Evolutionary conservation across 345 rosid genomes (phyloP).

Genomic region (Heritiera littoralis): DNA sequence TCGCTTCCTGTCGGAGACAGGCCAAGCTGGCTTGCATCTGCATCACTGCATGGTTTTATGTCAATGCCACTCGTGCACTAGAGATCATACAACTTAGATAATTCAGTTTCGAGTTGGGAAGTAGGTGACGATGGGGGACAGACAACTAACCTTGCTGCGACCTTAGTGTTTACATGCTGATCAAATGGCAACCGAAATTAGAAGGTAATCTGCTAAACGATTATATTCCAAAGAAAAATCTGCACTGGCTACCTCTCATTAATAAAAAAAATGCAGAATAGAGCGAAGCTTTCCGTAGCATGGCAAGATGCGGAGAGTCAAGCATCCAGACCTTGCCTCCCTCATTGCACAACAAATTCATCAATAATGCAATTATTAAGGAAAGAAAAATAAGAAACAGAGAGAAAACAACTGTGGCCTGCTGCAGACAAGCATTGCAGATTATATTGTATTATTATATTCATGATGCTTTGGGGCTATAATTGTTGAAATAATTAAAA

Average conservation of each 20-base stretch:
- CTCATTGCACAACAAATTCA: slow-evolving; percentile 1
- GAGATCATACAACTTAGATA: neutral
- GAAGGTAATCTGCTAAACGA: too few species aligned
- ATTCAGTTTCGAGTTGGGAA: neutral
- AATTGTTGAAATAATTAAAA: neutral
- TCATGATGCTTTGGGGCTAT: neutral
- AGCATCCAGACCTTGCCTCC: neutral
- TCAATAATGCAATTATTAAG: neutral
- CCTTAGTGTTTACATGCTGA: neutral
- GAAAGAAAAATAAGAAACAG: neutral
- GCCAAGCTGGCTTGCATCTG: slow-evolving; percentile 10
- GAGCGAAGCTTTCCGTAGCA: neutral
- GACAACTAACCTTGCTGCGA: neutral
- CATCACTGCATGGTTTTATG: too few species aligned
- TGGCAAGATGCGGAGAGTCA: neutral
- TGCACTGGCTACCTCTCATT: neutral
- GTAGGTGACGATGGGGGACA: neutral
- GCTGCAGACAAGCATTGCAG: neutral
- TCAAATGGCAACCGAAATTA: neutral
- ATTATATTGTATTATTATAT: neutral
- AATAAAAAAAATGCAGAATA: neutral
- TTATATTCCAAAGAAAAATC: neutral
- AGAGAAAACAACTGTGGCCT: neutral
- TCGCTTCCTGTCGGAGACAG: neutral
- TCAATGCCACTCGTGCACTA: neutral